A percentile compares a stretch with the other conserved stretches of the same genome.
These are phyloP conservation scores for Microbotryum saponariae DNA, from an alignment of 1,284 basidiomycete species.

Conservation along the genomic window DNA sequence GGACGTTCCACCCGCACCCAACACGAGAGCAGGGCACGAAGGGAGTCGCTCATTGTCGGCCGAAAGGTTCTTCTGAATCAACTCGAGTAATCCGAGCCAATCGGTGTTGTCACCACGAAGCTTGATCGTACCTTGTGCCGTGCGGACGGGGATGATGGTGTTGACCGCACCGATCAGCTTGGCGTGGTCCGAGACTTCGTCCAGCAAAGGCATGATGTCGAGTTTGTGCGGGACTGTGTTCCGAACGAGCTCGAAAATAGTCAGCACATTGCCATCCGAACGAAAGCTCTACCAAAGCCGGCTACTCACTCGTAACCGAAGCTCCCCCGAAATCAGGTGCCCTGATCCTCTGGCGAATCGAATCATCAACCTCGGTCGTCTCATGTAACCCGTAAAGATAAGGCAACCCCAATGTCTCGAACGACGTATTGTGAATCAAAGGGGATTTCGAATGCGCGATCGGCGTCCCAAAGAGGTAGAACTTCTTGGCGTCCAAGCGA, in stretches of 20 bases:
- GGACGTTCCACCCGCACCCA: constrained; percentile 86
- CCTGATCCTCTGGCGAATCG: constrained; percentile 57
- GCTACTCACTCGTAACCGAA: constrained; percentile 59
- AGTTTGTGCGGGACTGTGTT: constrained; percentile 73
- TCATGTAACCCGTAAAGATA: constrained; percentile 72
- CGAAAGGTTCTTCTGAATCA: constrained; percentile 43
- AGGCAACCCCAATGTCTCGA: constrained; percentile 71
- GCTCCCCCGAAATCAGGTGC: constrained; percentile 82
- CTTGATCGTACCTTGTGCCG: constrained; percentile 47
- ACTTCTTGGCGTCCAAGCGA: constrained; percentile 59
- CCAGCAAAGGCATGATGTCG: constrained; percentile 70
- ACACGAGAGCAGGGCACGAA: constrained; percentile 57
- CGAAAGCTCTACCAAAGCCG: too few relatives aligned
- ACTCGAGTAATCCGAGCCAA: constrained; percentile 72
- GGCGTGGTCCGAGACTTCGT: constrained; percentile 68
- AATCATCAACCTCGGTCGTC: constrained; percentile 58
- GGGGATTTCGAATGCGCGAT: constrained; percentile 88
- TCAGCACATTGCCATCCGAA: neutral
- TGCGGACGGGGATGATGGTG: constrained; percentile 61
- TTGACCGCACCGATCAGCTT: constrained; percentile 83
- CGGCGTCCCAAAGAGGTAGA: constrained; percentile 82
- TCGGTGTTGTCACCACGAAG: constrained; percentile 88
- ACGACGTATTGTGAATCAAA: constrained; percentile 84
- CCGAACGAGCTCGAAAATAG: too few relatives aligned
- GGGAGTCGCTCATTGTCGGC: constrained; percentile 32